These are phyloP conservation scores for Pistacia vera DNA, from an alignment of 345 rosid genomes.

Conservation along the genomic window DNA sequence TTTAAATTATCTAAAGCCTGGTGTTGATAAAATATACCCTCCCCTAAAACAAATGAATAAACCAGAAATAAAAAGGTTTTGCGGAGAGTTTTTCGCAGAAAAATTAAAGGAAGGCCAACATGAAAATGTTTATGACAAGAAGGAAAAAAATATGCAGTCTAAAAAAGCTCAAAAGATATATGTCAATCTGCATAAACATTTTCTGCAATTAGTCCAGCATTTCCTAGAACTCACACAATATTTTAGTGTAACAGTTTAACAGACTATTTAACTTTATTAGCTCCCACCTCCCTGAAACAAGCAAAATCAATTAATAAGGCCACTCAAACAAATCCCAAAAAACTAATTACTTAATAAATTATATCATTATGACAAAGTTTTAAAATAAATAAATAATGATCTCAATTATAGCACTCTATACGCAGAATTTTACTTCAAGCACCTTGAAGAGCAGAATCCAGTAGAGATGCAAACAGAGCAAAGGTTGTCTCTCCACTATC, in stretches of 20 bases:
- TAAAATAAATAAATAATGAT: not conserved
- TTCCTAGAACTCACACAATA: not conserved
- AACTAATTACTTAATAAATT: not conserved
- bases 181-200: not conserved
- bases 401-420: not conserved
- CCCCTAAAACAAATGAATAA: not conserved
- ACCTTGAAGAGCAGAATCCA: constrained; percentile 47
- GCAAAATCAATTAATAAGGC: not conserved
- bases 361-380: not conserved
- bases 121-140: not conserved
- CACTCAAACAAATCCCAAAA: constrained; percentile 5
- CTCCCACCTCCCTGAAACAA: not conserved
- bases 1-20: not conserved
- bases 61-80: not conserved
- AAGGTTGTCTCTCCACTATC: constrained; percentile 78
- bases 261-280: not conserved
- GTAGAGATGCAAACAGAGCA: constrained; percentile 77
- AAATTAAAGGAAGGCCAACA: not conserved
- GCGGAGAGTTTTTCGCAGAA: not conserved
- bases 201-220: not conserved
- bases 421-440: too few species aligned
- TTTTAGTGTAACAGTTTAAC: not conserved
- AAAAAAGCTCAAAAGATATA: not conserved
- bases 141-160: not conserved
- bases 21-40: not conserved